Conservation (phyloP, 495 filamentous ascomycete genomes). For the Penicillium herquei region DNA sequence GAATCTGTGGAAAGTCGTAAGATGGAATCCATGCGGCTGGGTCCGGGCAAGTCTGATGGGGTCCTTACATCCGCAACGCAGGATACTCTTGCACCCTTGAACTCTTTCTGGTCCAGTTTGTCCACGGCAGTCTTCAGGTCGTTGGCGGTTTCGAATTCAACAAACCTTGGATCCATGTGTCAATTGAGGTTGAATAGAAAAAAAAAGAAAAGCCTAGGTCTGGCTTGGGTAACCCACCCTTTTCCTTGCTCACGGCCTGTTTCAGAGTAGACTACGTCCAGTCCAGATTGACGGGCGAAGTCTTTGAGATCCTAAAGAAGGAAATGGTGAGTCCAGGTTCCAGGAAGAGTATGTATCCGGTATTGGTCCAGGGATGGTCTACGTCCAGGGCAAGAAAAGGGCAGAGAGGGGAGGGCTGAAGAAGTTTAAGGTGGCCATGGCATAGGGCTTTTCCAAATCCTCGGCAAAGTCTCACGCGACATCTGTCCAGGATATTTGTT, state of each 20-base stretch:
- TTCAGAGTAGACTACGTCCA: constrained; percentile 98
- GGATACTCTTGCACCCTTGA: constrained; percentile 80
- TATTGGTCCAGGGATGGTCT: constrained; percentile 17
- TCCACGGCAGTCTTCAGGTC: constrained; percentile 89
- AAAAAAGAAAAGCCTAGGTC: constrained; percentile 3
- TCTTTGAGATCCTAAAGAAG: constrained; percentile 92
- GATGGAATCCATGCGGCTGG: constrained; percentile 21
- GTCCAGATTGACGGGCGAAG: constrained; percentile 92
- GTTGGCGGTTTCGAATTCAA: constrained; percentile 91
- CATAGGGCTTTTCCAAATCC: background rate
- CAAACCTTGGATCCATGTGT: constrained; percentile 64
- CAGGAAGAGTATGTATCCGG: constrained; percentile 32
- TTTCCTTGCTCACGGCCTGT: constrained; percentile 88
- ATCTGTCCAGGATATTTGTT: constrained; percentile 2
- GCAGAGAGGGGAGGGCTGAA: background rate
- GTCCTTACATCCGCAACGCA: constrained; percentile 81
- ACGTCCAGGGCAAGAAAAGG: constrained; percentile 17
- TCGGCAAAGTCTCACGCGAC: constrained; percentile 1
- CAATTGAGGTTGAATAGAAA: constrained; percentile 15
- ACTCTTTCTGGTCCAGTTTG: constrained; percentile 87
- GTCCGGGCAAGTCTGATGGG: constrained; percentile 12
- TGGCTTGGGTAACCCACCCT: constrained; percentile 64
- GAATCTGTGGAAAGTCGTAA: constrained; percentile 49
- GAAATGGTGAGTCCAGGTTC: constrained; percentile 42
- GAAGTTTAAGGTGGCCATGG: constrained; percentile 1